Evolutionary conservation across 495 filamentous ascomycete species (phyloP).

Genomic region (Talaromyces liani): DNA sequence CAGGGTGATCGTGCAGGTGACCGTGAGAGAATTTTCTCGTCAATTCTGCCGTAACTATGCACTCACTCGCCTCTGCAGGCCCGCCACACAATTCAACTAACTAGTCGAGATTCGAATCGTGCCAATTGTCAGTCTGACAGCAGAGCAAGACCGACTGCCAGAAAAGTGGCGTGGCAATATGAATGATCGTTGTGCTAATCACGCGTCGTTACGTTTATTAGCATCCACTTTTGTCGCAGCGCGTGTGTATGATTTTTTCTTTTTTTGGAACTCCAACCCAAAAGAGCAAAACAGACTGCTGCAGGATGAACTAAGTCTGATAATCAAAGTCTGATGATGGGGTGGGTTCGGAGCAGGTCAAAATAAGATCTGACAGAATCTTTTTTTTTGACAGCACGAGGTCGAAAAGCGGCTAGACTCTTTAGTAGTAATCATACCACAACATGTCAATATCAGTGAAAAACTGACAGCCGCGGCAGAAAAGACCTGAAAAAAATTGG

Average conservation of each 20-base stretch:
- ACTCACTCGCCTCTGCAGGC: background rate
- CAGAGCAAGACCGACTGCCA: slow-evolving; percentile 6
- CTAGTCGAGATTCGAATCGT: background rate
- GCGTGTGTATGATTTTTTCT: background rate
- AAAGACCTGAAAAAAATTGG: background rate
- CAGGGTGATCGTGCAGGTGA: background rate
- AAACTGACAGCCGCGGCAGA: background rate
- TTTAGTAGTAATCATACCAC: background rate
- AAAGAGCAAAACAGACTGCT: background rate
- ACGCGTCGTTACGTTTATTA: background rate
- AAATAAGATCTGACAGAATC: background rate
- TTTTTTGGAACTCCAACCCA: background rate
- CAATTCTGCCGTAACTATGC: background rate
- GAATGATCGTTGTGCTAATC: background rate
- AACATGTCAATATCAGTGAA: background rate
- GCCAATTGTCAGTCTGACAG: background rate
- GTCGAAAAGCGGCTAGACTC: slow-evolving; percentile 2
- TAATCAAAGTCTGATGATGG: background rate
- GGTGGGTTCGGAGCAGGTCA: background rate
- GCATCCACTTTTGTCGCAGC: background rate
- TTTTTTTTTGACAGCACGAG: slow-evolving; percentile 1
- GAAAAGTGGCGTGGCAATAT: slow-evolving; percentile 9
- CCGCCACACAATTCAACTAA: background rate
- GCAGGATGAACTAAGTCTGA: background rate
- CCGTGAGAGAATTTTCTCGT: slow-evolving; percentile 9